Conservation (phyloP, 495 filamentous ascomycete species). For the Recurvomyces mirabilis region DNA sequence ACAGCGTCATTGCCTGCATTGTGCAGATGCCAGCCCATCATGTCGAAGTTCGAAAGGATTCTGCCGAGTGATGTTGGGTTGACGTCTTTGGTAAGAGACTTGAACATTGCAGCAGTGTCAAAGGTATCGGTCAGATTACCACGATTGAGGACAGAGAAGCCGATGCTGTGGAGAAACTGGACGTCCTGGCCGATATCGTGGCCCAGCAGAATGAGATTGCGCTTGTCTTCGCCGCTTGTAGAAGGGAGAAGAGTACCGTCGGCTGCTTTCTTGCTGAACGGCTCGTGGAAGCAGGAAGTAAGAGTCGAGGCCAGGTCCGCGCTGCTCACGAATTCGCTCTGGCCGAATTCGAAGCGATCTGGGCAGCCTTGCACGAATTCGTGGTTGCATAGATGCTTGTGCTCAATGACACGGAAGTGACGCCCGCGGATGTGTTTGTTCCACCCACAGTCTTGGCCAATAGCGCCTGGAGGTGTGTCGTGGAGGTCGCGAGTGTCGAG, state of each 20-base stretch:
- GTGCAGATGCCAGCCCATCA: conserved; percentile 57
- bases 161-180: conserved; percentile 47
- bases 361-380: conserved; percentile 59
- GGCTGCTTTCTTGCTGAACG: conserved; percentile 27
- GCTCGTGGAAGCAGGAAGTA: conserved; percentile 39
- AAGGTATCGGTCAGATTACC: conserved; percentile 48
- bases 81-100: conserved; percentile 38
- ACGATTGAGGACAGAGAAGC: conserved; percentile 45
- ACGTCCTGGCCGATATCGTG: conserved; percentile 61
- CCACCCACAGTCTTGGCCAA: conserved; percentile 57
- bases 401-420: conserved; percentile 68
- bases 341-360: conserved; percentile 62
- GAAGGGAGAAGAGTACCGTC: not conserved
- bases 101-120: conserved; percentile 62
- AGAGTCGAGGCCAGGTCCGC: conserved; percentile 33
- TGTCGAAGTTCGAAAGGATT: conserved; percentile 53
- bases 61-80: conserved; percentile 43
- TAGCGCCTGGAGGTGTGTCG: conserved; percentile 44
- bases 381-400: conserved; percentile 49
- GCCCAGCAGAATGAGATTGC: conserved; percentile 67
- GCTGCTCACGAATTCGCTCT: conserved; percentile 32
- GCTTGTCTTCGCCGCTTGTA: conserved; percentile 24
- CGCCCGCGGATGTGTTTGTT: conserved; percentile 48
- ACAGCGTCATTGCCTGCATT: conserved; percentile 93
- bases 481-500: conserved; percentile 59